A percentile compares a stretch with the other conserved stretches of the same genome.
Conservation (phyloP, 2,329 filamentous ascomycete species). For the Botryosphaeria dothidea region DNA sequence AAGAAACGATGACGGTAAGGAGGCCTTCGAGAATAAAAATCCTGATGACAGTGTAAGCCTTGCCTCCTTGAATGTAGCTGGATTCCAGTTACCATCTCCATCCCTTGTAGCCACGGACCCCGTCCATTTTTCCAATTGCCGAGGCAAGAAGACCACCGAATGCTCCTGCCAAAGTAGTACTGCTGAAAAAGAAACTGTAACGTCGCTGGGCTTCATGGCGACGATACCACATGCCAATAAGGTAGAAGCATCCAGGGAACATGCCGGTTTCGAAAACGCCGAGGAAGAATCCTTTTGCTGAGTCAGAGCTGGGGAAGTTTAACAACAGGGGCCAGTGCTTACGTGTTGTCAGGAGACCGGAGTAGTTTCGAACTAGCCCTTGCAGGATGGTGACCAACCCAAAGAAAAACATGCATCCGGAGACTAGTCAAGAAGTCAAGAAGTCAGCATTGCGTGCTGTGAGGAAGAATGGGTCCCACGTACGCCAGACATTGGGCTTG, state of each 20-base stretch:
- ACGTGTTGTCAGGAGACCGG: conserved; percentile 70
- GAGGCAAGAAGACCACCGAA: conserved; percentile 85
- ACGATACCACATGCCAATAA: conserved; percentile 66
- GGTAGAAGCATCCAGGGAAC: conserved; percentile 64
- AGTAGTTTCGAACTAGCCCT: conserved; percentile 76
- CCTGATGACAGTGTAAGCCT: neutral
- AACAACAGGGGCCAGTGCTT: neutral
- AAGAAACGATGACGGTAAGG: conserved; percentile 45
- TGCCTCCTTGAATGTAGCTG: neutral
- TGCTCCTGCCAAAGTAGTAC: conserved; percentile 74
- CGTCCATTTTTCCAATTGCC: conserved; percentile 87
- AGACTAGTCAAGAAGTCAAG: conserved; percentile 45
- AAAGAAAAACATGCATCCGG: conserved; percentile 81
- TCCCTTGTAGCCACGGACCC: conserved; percentile 64
- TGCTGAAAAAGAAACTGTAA: conserved; percentile 91
- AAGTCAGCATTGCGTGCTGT: neutral
- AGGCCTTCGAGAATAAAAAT: conserved; percentile 72
- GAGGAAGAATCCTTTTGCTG: conserved; percentile 66
- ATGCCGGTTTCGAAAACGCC: conserved; percentile 59
- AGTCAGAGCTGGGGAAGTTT: neutral
- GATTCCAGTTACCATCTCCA: conserved; percentile 63
- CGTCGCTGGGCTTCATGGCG: conserved; percentile 85
- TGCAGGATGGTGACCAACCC: conserved; percentile 74
- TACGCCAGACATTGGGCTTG: conserved; percentile 53
- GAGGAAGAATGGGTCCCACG: neutral